Evolutionary conservation across 2,329 filamentous ascomycete genomes (phyloP).

Genomic region (Trematosphaeria pertusa): DNA sequence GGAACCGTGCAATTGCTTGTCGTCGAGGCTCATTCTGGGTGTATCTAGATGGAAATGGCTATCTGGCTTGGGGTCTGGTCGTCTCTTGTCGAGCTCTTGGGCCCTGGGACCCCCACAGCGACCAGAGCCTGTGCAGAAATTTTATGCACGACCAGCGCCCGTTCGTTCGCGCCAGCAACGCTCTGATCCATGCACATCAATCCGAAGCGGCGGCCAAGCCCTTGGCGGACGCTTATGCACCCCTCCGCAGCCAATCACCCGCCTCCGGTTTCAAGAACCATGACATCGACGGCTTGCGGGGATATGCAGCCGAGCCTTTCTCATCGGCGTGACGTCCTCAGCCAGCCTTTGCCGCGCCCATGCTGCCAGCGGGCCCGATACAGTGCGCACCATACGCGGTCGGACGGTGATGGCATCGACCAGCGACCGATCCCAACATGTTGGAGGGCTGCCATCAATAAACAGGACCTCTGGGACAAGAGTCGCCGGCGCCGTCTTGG

Average conservation of each 20-base stretch:
- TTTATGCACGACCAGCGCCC: conserved; percentile 19
- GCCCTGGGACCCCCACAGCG: conserved; percentile 16
- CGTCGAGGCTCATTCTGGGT: neutral
- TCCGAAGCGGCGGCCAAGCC: conserved; percentile 10
- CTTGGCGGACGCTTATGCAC: conserved; percentile 19
- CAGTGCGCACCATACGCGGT: neutral
- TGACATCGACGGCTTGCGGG: conserved; percentile 24
- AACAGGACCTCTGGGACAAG: neutral
- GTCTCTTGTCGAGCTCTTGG: conserved; percentile 1
- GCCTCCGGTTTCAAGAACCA: conserved; percentile 16
- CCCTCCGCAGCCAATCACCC: conserved; percentile 20
- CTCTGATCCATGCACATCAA: conserved; percentile 21
- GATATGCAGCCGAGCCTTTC: conserved; percentile 3
- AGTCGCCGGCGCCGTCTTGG: neutral
- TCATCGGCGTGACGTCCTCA: neutral
- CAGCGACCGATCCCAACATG: neutral
- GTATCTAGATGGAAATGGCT: neutral
- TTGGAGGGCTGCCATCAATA: too few relatives aligned
- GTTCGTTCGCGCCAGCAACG: conserved; percentile 17
- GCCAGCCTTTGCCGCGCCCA: neutral
- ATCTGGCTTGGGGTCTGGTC: neutral
- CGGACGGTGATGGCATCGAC: neutral
- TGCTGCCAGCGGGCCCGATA: neutral
- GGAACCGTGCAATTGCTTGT: neutral
- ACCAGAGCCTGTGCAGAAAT: conserved; percentile 11